Conservation (phyloP, 2,329 filamentous ascomycete species). For the Trichoderma sp. region DNA sequence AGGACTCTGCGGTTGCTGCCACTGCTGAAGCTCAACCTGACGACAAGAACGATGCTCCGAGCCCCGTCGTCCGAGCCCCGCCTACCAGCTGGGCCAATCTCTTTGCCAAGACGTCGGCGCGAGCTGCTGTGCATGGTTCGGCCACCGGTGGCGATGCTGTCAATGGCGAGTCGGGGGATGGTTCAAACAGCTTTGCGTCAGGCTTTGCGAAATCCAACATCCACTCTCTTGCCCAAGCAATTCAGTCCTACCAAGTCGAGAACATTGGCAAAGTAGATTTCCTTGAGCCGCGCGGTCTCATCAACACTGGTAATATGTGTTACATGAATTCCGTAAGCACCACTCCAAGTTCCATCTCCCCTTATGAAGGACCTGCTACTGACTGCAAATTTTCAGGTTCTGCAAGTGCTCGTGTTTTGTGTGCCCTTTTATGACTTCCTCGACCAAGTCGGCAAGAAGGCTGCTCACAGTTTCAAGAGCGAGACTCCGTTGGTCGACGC, state of each 20-base stretch:
- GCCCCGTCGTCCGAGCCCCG: conserved; percentile 36
- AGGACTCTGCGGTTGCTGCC: conserved; percentile 23
- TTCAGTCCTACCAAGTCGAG: conserved; percentile 71
- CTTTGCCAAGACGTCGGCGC: conserved; percentile 40
- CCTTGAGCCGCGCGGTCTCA: conserved; percentile 86
- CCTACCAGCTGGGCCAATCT: conserved; percentile 48
- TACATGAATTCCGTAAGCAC: conserved; percentile 98
- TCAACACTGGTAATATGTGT: conserved; percentile 98
- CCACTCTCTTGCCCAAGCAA: conserved; percentile 72
- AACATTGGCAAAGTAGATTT: conserved; percentile 71
- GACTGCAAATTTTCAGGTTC: conserved; percentile 61
- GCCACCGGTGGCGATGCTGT: conserved; percentile 30
- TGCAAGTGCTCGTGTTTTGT: conserved; percentile 94
- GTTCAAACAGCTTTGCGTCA: conserved; percentile 33
- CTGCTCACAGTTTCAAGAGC: conserved; percentile 89
- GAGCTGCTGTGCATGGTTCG: conserved; percentile 30
- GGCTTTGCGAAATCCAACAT: conserved; percentile 51
- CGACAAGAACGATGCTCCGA: conserved; percentile 32
- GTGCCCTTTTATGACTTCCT: conserved; percentile 93
- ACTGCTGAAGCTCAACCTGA: conserved; percentile 1
- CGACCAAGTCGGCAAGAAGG: conserved; percentile 80
- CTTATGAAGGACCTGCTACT: conserved; percentile 34
- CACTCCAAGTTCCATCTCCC: background rate
- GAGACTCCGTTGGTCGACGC: conserved; percentile 92
- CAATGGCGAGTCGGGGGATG: conserved; percentile 35